Percentiles rank a stretch among this genome's conserved stretches.
Conservation (phyloP, 2,329 filamentous ascomycete genomes). For the Ophiocordyceps camponoti-rufipedis region DNA sequence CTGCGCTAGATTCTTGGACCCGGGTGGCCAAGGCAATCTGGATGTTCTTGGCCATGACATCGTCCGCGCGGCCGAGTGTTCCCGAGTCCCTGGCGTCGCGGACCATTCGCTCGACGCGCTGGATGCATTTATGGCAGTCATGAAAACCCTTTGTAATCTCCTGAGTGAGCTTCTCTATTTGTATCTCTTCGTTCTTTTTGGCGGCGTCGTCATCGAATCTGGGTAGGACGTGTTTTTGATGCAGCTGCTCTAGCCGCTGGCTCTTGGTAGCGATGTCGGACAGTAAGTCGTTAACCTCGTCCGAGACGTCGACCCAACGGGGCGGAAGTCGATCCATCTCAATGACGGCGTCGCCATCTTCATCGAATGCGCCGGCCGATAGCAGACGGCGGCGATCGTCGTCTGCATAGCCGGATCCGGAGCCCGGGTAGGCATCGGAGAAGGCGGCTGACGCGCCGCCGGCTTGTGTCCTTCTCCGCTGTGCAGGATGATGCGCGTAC, state of each 20-base stretch:
- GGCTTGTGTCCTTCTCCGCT: constrained; percentile 53
- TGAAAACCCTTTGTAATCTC: constrained; percentile 81
- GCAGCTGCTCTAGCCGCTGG: constrained; percentile 71
- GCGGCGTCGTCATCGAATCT: constrained; percentile 92
- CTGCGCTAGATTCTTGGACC: constrained; percentile 80
- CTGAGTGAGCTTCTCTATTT: constrained; percentile 83
- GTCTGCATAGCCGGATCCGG: constrained; percentile 15
- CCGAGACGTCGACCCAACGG: constrained; percentile 87
- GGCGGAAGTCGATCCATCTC: constrained; percentile 96
- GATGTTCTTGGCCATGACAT: constrained; percentile 91
- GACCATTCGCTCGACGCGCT: constrained; percentile 76
- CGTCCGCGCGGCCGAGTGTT: constrained; percentile 62
- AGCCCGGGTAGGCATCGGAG: constrained; percentile 37
- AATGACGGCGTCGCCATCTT: constrained; percentile 87
- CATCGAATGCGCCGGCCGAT: constrained; percentile 55
- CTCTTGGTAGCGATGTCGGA: constrained; percentile 67
- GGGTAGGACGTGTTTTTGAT: constrained; percentile 92
- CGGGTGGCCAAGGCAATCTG: constrained; percentile 77
- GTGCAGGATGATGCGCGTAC: constrained; percentile 83
- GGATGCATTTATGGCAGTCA: constrained; percentile 73
- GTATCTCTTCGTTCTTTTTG: constrained; percentile 68
- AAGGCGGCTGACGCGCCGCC: constrained; percentile 32
- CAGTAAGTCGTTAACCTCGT: constrained; percentile 76
- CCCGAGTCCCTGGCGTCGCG: constrained; percentile 58
- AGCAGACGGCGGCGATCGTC: constrained; percentile 63